A percentile compares a stretch with the other conserved stretches of the same genome.
These are phyloP conservation scores for Boletus vinaceobasis DNA, from an alignment of 768 basidiomycete genomes.

Conservation along the genomic window DNA sequence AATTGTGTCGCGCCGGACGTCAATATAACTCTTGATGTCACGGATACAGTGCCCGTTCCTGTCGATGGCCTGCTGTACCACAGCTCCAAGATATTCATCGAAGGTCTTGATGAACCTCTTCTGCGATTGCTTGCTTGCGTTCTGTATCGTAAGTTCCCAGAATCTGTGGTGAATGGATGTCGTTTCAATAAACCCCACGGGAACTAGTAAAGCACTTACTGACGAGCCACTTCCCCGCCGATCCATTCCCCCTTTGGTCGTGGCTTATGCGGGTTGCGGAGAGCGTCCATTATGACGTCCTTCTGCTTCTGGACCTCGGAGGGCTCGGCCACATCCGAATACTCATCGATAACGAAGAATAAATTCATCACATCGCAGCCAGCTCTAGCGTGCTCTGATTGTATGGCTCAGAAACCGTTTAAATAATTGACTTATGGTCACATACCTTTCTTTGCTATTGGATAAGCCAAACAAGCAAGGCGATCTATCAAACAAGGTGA, in stretches of 20 bases:
- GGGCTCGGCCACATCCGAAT: slow-evolving; percentile 40
- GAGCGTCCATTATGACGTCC: slow-evolving; percentile 21
- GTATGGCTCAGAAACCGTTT: not conserved
- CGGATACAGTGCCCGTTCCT: slow-evolving; percentile 24
- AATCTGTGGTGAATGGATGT: slow-evolving; percentile 3
- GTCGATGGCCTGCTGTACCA: slow-evolving; percentile 5
- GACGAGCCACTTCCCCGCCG: slow-evolving; percentile 12
- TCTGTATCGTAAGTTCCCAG: slow-evolving; percentile 8
- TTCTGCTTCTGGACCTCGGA: slow-evolving; percentile 26
- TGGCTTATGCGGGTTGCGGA: slow-evolving; percentile 10
- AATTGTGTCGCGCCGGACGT: slow-evolving; percentile 37
- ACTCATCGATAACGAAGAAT: slow-evolving; percentile 50
- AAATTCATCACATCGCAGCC: slow-evolving; percentile 51
- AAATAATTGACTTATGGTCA: not conserved
- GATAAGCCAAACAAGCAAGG: slow-evolving; percentile 9
- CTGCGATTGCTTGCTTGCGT: slow-evolving; percentile 1
- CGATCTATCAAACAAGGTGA: slow-evolving; percentile 3
- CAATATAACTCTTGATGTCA: slow-evolving; percentile 39
- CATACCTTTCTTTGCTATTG: slow-evolving; percentile 11
- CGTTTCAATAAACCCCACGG: not conserved
- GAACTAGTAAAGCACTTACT: slow-evolving; percentile 2
- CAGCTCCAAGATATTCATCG: not conserved
- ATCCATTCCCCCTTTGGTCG: slow-evolving; percentile 16
- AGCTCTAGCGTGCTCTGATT: slow-evolving; percentile 25
- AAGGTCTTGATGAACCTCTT: slow-evolving; percentile 3